Percentiles rank a stretch among this genome's conserved stretches.
These are phyloP conservation scores for Boletus pseudopeckii DNA, from an alignment of 768 basidiomycete species.

Conservation along the genomic window DNA sequence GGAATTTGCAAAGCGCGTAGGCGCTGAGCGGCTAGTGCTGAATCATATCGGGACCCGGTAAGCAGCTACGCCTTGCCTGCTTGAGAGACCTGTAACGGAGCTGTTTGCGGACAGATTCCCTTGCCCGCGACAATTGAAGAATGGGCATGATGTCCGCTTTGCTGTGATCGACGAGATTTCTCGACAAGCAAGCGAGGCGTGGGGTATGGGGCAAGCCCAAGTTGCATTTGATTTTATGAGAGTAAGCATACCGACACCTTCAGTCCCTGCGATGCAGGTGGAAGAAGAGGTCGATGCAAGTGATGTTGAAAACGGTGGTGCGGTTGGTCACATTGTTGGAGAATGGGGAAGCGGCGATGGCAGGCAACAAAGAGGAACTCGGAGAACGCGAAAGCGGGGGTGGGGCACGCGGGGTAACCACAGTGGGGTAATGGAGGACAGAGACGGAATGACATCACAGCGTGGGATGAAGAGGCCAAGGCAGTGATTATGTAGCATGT, in stretches of 20 bases:
- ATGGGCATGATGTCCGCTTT: constrained; percentile 31
- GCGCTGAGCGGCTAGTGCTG: constrained; percentile 60
- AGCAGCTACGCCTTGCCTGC: constrained; percentile 8
- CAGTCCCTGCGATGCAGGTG: neutral
- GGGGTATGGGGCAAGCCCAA: constrained; percentile 45
- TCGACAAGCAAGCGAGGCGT: constrained; percentile 57
- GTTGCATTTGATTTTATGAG: constrained; percentile 61
- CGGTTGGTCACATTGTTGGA: neutral
- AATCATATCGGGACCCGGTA: constrained; percentile 79
- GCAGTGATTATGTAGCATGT: neutral
- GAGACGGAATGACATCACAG: constrained; percentile 1
- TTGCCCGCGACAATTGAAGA: constrained; percentile 39
- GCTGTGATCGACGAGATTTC: constrained; percentile 59
- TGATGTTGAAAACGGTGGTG: neutral
- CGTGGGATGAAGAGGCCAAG: neutral
- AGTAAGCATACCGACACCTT: constrained; percentile 35
- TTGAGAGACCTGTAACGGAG: neutral
- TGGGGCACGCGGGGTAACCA: constrained; percentile 2
- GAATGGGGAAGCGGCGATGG: neutral
- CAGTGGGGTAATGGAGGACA: neutral
- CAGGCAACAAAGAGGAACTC: neutral
- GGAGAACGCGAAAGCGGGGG: neutral
- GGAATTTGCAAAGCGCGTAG: constrained; percentile 58
- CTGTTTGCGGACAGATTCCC: constrained; percentile 43
- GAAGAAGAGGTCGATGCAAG: neutral